Percentiles rank a stretch among this genome's conserved stretches.
Conservation (phyloP, 345 rosid genomes). For the Gynandropsis gynandra region DNA sequence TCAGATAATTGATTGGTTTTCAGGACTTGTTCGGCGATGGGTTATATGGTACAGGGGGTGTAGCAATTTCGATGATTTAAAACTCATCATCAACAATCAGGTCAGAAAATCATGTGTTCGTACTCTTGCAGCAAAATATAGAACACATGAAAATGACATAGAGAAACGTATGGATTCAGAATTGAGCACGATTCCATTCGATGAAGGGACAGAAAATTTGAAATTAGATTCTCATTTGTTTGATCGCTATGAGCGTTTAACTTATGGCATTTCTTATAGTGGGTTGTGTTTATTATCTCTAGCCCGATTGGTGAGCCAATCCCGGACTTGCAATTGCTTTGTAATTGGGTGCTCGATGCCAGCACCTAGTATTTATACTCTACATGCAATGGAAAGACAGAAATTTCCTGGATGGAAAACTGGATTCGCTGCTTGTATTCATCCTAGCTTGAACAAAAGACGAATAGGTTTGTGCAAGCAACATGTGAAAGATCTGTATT, state of each 20-base stretch:
- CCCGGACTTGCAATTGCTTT: slow-evolving; percentile 77
- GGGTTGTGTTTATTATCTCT: slow-evolving; percentile 65
- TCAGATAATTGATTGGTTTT: slow-evolving; percentile 77
- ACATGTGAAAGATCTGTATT: slow-evolving; percentile 61
- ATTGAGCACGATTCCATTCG: slow-evolving; percentile 46
- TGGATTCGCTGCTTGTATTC: slow-evolving; percentile 74
- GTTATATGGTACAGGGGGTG: slow-evolving; percentile 57
- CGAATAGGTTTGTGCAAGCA: slow-evolving; percentile 66
- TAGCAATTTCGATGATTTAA: slow-evolving; percentile 61
- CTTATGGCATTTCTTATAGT: slow-evolving; percentile 54
- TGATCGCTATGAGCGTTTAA: slow-evolving; percentile 51
- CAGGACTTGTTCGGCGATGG: slow-evolving; percentile 69
- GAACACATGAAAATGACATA: slow-evolving; percentile 57
- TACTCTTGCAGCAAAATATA: slow-evolving; percentile 73
- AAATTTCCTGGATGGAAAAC: slow-evolving; percentile 94
- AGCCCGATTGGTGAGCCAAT: slow-evolving; percentile 59
- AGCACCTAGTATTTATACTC: slow-evolving; percentile 67
- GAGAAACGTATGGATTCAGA: slow-evolving; percentile 68
- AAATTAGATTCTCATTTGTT: slow-evolving; percentile 29
- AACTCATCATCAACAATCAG: slow-evolving; percentile 40
- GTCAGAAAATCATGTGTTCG: slow-evolving; percentile 76
- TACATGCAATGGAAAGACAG: slow-evolving; percentile 88
- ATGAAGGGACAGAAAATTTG: slow-evolving; percentile 45
- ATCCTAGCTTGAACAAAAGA: slow-evolving; percentile 76
- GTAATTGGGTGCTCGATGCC: slow-evolving; percentile 55